Conservation (phyloP, 169 alveolate species). For the Cryptosporidium meleagridis region DNA sequence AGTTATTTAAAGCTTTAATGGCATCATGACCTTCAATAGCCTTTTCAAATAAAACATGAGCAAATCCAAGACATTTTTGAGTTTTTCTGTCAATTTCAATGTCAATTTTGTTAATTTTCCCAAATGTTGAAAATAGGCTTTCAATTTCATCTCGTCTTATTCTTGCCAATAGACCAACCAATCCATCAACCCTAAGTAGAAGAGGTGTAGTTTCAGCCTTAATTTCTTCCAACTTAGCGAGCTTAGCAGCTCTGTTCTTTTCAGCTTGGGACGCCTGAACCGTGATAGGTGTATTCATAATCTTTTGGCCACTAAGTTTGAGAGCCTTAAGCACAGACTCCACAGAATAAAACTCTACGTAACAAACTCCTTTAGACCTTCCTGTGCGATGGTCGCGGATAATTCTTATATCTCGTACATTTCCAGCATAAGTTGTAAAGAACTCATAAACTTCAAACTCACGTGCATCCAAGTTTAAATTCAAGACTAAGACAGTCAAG, state of each 20-base stretch:
- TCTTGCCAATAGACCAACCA: conserved; percentile 88
- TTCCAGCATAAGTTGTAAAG: conserved; percentile 95
- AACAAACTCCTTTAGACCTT: conserved; percentile 96
- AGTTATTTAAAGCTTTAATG: conserved; percentile 93
- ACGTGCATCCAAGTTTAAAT: conserved; percentile 92
- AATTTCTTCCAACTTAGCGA: conserved; percentile 88
- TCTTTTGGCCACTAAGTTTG: conserved; percentile 90
- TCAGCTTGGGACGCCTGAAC: conserved; percentile 98
- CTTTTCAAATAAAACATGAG: conserved; percentile 89
- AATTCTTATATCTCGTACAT: conserved; percentile 95
- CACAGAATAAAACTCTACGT: conserved; percentile 96
- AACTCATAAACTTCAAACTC: conserved; percentile 95
- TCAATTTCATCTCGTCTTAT: conserved; percentile 90
- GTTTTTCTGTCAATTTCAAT: conserved; percentile 90
- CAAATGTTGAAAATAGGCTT: conserved; percentile 93
- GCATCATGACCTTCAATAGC: conserved; percentile 96
- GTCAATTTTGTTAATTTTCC: conserved; percentile 92
- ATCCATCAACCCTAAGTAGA: conserved; percentile 92
- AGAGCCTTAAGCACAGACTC: conserved; percentile 95
- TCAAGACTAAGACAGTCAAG: conserved; percentile 94
- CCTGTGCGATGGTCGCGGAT: conserved; percentile 96
- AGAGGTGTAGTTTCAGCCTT: conserved; percentile 91
- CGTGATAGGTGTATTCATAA: conserved; percentile 90
- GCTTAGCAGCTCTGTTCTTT: conserved; percentile 97
- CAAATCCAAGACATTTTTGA: conserved; percentile 92